Evolutionary conservation across 2,329 filamentous ascomycete genomes (phyloP), one percentile per base, ranked within the genome.

Genomic region (Gaeumannomyces sp.): DNA sequence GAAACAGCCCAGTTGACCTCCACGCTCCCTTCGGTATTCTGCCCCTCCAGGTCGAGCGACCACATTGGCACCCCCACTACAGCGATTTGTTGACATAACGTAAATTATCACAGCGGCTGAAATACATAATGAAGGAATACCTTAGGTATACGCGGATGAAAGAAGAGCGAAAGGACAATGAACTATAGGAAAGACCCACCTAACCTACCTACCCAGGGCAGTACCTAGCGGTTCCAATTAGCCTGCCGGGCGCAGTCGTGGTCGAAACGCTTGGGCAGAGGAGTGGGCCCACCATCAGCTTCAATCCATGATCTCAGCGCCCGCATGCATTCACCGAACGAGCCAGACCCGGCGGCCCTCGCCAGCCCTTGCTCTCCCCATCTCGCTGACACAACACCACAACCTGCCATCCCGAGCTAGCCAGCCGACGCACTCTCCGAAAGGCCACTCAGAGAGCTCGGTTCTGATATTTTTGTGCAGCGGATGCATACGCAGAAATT

Each of bases 401-500:
- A 25, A 27, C n/a, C 56, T 58, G 56, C n/a, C n/a, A 58, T 25
- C n/a, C n/a, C 10, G 2, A 25, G 27, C 56, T 28, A 58, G 56
- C n/a, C 5, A 45, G 56, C 27, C 56, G 56, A 58, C 56, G 56
- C 56, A 25, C 27, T 58, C 56, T 27, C 53, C 53, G 53, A 57
- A 11, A 16, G 27, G 53, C 53, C 53, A 57, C 8, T 57, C 53
- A n/a, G 53, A 57, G 53, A 38, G 35, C 53, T 57, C 10, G 11
- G 53, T 29, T 22, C 64, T 45, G 66, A 63, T 68, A 65, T 69
- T 65, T 58, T 63, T 65, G 64, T 68, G 64, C 68, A 67, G 65
- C 67, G 38, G 62, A 57, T 67, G 67, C 66, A 64, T 29, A 38
- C 64, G 56, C n/a, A 58, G n/a, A 58, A 25, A 13, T 27, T 13